Conservation (phyloP, 2,329 filamentous ascomycete species). For the Hypoxylon sp. region DNA sequence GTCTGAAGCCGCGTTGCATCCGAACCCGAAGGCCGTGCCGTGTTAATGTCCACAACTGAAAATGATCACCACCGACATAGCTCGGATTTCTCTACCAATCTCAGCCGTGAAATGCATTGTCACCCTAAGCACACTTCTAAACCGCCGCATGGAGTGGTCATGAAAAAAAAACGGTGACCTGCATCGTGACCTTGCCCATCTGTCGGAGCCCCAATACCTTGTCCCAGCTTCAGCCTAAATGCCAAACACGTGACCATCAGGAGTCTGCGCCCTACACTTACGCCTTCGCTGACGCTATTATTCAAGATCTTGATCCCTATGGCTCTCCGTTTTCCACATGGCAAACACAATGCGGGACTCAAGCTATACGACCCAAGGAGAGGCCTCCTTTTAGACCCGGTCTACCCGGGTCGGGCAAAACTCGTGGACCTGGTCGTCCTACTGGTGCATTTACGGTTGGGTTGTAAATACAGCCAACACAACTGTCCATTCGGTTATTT, state of each 20-base stretch:
- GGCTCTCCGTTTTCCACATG: slow-evolving; percentile 42
- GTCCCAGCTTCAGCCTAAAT: slow-evolving; percentile 31
- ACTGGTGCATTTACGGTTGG: slow-evolving; percentile 44
- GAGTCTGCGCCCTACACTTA: slow-evolving; percentile 32
- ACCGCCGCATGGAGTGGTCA: slow-evolving; percentile 8
- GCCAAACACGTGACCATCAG: slow-evolving; percentile 29
- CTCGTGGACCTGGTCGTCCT: slow-evolving; percentile 13
- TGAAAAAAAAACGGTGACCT: slow-evolving; percentile 22
- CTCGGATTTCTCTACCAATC: slow-evolving; percentile 34
- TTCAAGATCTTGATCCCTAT: slow-evolving; percentile 27
- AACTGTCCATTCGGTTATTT: slow-evolving; percentile 20
- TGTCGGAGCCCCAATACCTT: slow-evolving; percentile 2
- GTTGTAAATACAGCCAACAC: slow-evolving; percentile 32
- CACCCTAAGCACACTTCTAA: slow-evolving; percentile 18
- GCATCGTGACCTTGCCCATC: slow-evolving; percentile 2
- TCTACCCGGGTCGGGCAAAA: slow-evolving; percentile 29
- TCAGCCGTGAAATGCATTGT: slow-evolving; percentile 19
- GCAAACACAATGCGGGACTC: slow-evolving; percentile 40
- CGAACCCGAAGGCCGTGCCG: slow-evolving; percentile 29
- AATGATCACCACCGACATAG: slow-evolving; percentile 35
- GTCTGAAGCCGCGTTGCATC: slow-evolving; percentile 28
- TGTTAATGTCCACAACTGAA: slow-evolving; percentile 25
- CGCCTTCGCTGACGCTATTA: slow-evolving; percentile 39
- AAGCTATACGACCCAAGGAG: slow-evolving; percentile 25
- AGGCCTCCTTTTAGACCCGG: slow-evolving; percentile 30